These are phyloP conservation scores for Jamesozyma spencerorum DNA, from an alignment of 805 yeast species.

Conservation along the genomic window DNA sequence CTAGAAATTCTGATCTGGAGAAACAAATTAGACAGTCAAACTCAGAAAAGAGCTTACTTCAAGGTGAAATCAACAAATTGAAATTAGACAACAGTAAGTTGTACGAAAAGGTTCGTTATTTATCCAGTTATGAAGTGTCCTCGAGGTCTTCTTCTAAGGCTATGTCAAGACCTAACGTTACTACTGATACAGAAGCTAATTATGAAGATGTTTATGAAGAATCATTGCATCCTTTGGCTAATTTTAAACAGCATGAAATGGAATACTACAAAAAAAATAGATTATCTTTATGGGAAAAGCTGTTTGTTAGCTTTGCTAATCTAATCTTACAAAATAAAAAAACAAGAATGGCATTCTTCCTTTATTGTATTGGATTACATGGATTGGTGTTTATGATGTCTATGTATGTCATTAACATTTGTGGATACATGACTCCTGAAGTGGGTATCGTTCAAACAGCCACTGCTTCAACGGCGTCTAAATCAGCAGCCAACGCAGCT, in stretches of 20 bases:
- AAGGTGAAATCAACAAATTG: slow-evolving; percentile 52
- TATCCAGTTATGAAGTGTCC: slow-evolving; percentile 40
- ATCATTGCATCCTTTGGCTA: slow-evolving; percentile 73
- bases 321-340: slow-evolving; percentile 65
- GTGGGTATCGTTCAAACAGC: slow-evolving; percentile 25
- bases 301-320: slow-evolving; percentile 64
- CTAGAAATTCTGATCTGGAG: slow-evolving; percentile 75
- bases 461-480: slow-evolving; percentile 3
- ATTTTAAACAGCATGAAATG: slow-evolving; percentile 67
- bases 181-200: slow-evolving; percentile 44
- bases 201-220: slow-evolving; percentile 64
- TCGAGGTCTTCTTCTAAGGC: slow-evolving; percentile 23
- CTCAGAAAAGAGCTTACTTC: slow-evolving; percentile 46
- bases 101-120: slow-evolving; percentile 65
- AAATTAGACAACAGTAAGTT: slow-evolving; percentile 69
- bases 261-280: slow-evolving; percentile 58
- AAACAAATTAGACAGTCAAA: slow-evolving; percentile 60
- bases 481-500: background rate
- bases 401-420: slow-evolving; percentile 42
- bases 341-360: slow-evolving; percentile 62
- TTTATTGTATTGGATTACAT: slow-evolving; percentile 70
- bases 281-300: slow-evolving; percentile 68
- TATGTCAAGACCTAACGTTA: slow-evolving; percentile 12
- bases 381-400: slow-evolving; percentile 58
- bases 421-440: slow-evolving; percentile 38